Percentiles rank a stretch among this genome's conserved stretches.
Evolutionary conservation across 805 yeast species (phyloP).

Genomic region (Ogataea ganodermae): DNA sequence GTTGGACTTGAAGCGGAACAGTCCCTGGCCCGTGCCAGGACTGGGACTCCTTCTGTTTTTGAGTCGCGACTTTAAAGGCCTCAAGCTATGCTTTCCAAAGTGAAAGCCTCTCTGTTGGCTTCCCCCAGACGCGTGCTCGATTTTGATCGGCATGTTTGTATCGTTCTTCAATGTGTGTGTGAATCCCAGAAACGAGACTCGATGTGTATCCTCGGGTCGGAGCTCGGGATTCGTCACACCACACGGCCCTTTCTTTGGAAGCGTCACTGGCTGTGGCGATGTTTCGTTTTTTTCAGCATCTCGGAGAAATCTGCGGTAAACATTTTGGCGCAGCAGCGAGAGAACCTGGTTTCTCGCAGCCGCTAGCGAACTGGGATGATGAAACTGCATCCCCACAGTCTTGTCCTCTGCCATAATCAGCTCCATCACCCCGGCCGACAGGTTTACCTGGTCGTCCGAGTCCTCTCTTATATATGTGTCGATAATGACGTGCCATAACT

Average conservation of each 20-base stretch:
- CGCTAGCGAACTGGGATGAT: slow-evolving; percentile 20
- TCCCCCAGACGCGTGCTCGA: background rate
- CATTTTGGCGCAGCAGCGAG: slow-evolving; percentile 25
- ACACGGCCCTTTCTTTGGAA: slow-evolving; percentile 12
- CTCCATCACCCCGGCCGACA: slow-evolving; percentile 42
- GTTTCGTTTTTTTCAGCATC: slow-evolving; percentile 9
- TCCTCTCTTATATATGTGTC: slow-evolving; percentile 42
- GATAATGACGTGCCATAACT: slow-evolving; percentile 36
- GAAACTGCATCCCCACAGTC: slow-evolving; percentile 8
- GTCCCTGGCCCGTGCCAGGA: slow-evolving; percentile 7
- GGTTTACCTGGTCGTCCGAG: slow-evolving; percentile 50
- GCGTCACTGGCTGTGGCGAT: background rate
- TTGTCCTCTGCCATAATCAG: slow-evolving; percentile 30
- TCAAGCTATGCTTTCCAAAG: slow-evolving; percentile 10
- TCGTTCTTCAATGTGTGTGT: background rate
- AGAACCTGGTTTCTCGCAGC: slow-evolving; percentile 22
- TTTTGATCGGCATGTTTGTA: background rate
- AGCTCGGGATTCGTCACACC: slow-evolving; percentile 13
- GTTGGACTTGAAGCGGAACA: slow-evolving; percentile 15
- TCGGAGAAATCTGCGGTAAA: slow-evolving; percentile 23
- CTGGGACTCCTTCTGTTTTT: slow-evolving; percentile 10
- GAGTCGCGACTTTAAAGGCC: slow-evolving; percentile 19
- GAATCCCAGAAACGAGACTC: background rate
- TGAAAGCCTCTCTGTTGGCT: slow-evolving; percentile 6
- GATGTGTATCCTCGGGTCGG: background rate